These are phyloP conservation scores for Dendrobium officinale DNA, from an alignment of 106 monocot genomes.

Conservation along the genomic window DNA sequence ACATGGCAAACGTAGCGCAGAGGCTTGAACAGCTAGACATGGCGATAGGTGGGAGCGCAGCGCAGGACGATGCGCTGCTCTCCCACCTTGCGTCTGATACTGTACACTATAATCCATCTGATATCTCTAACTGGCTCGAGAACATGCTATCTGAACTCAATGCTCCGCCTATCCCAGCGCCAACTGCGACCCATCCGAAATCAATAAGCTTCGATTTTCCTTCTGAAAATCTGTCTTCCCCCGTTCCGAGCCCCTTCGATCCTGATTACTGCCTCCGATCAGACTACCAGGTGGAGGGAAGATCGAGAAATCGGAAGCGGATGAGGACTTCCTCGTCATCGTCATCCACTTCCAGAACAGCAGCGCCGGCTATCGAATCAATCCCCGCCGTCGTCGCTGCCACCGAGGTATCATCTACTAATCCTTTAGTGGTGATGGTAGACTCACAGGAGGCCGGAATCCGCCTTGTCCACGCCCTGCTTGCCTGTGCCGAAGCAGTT, in stretches of 20 bases:
- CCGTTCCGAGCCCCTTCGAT: neutral
- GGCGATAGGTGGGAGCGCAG: conserved; percentile 36
- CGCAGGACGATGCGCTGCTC: conserved; percentile 33
- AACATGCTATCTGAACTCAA: conserved; percentile 67
- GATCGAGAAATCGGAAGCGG: conserved; percentile 31
- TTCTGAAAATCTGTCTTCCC: neutral
- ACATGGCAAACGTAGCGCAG: conserved; percentile 81
- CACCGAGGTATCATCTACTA: neutral
- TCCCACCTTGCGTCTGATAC: conserved; percentile 39
- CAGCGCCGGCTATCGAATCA: neutral
- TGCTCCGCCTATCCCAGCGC: conserved; percentile 28
- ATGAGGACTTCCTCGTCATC: conserved; percentile 22
- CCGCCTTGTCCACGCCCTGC: conserved; percentile 48
- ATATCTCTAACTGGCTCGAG: conserved; percentile 62
- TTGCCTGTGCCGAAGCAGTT: conserved; percentile 70
- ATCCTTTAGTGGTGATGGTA: conserved; percentile 24
- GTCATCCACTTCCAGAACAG: conserved; percentile 5
- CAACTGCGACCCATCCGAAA: neutral
- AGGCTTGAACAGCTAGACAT: conserved; percentile 86
- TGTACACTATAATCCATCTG: conserved; percentile 66
- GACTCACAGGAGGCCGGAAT: conserved; percentile 68
- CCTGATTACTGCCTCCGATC: neutral
- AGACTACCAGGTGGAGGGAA: neutral
- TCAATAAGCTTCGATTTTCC: neutral
- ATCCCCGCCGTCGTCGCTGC: neutral